Evolutionary conservation across 2,329 filamentous ascomycete species (phyloP).

Genomic region (Alternaria dauci): DNA sequence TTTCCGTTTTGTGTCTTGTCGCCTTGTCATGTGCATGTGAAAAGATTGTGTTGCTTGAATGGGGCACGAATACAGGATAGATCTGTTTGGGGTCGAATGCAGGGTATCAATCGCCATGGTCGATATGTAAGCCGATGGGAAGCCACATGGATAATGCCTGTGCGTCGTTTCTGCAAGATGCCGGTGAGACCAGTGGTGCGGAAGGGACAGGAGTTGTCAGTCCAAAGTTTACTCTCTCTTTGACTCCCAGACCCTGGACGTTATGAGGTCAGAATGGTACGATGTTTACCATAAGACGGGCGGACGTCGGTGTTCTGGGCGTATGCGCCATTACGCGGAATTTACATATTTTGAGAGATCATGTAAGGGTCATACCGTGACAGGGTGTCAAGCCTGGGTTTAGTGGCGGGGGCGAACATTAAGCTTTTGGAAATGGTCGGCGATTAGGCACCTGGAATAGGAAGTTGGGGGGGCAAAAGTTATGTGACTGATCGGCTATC

Average conservation of each 20-base stretch:
- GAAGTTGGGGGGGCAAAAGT: not conserved
- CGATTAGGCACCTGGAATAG: not conserved
- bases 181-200: constrained; percentile 1
- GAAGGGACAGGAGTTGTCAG: not conserved
- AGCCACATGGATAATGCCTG: not conserved
- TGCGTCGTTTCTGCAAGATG: not conserved
- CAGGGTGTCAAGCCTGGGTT: not conserved
- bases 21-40: not conserved
- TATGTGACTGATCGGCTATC: not conserved
- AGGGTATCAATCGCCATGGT: not conserved
- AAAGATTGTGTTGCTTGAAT: not conserved
- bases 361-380: not conserved
- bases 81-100: not conserved
- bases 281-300: constrained; percentile 5
- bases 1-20: not conserved
- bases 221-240: not conserved
- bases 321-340: not conserved
- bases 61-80: not conserved
- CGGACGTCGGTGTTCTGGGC: constrained; percentile 1
- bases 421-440: not conserved
- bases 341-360: not conserved
- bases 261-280: constrained; percentile 4
- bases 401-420: not conserved
- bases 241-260: not conserved
- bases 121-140: not conserved